phyloP scores from a whole-genome alignment of 1,284 basidiomycete species.

The Golubevia sp. region DNA sequence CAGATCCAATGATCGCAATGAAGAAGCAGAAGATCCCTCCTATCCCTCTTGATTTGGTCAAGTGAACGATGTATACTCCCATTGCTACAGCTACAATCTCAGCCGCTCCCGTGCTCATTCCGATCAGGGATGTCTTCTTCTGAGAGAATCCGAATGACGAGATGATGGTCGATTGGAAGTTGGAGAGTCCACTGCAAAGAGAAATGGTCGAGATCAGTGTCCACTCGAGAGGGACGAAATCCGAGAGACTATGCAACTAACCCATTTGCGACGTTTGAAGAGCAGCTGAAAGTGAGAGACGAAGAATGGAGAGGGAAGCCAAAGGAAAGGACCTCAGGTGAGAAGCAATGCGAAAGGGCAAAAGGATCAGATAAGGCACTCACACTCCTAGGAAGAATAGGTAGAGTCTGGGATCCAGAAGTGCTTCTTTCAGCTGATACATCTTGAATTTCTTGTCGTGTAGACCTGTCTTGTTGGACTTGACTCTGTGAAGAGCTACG shows the following conservation, averaged over 20 bases:
- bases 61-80: constrained; percentile 23
- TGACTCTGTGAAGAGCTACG: background rate
- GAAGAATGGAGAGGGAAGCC: background rate
- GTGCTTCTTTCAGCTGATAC: constrained; percentile 47
- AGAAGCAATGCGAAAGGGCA: no score
- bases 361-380: no score
- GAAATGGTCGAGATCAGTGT: no score
- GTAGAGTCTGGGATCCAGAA: constrained; percentile 57
- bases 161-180: constrained; percentile 42
- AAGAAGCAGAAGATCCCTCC: constrained; percentile 36
- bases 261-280: constrained; percentile 39
- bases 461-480: constrained; percentile 63
- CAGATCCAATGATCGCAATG: constrained; percentile 35
- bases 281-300: constrained; percentile 15
- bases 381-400: constrained; percentile 55
- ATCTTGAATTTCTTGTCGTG: constrained; percentile 56
- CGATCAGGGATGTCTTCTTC: constrained; percentile 35
- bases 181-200: constrained; percentile 32
- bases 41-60: constrained; percentile 20
- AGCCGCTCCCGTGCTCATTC: constrained; percentile 35
- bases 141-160: constrained; percentile 27
- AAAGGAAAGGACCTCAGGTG: no score
- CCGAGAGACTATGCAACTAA: no score
- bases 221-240: no score
- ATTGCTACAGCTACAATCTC: constrained; percentile 40